A percentile compares a stretch with the other conserved stretches of the same genome.
Evolutionary conservation across 2,329 filamentous ascomycete species (phyloP).

Genomic region (Coniochaeta pulveracea): DNA sequence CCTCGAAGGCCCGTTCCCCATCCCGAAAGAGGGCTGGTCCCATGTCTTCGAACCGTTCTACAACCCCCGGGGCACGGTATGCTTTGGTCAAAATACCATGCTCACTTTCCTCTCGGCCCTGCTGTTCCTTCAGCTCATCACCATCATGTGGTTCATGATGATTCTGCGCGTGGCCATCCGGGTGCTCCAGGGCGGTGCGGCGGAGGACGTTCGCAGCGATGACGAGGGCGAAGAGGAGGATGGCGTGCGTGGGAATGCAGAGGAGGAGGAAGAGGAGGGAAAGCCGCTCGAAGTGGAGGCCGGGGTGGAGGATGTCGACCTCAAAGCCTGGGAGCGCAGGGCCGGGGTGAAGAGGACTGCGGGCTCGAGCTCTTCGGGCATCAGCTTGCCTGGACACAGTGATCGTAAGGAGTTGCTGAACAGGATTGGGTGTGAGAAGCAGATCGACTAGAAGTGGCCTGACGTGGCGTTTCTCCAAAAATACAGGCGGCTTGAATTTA

Average conservation of each 20-base stretch:
- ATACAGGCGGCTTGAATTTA: too few relatives aligned
- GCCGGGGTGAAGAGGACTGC: constrained; percentile 21
- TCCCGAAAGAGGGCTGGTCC: constrained; percentile 34
- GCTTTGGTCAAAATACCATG: constrained; percentile 61
- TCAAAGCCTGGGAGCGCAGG: constrained; percentile 44
- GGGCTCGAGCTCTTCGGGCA: constrained; percentile 34
- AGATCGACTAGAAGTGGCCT: constrained; percentile 26
- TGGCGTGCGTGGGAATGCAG: constrained; percentile 35
- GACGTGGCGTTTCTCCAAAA: too few relatives aligned
- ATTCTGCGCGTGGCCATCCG: constrained; percentile 21
- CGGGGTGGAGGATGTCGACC: constrained; percentile 52
- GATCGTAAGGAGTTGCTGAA: constrained; percentile 66
- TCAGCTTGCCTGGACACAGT: constrained; percentile 53
- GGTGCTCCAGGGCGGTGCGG: constrained; percentile 59
- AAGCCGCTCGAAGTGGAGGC: constrained; percentile 56
- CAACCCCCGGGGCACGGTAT: constrained; percentile 57
- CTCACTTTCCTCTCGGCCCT: constrained; percentile 65
- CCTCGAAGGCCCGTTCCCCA: constrained; percentile 37
- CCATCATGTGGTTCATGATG: constrained; percentile 69
- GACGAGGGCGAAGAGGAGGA: constrained; percentile 57
- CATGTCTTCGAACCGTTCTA: constrained; percentile 63
- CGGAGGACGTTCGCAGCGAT: constrained; percentile 74
- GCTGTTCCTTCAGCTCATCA: constrained; percentile 62
- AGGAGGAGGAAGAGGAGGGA: constrained; percentile 36
- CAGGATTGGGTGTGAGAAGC: constrained; percentile 67